A percentile compares a stretch with the other conserved stretches of the same genome.
Evolutionary conservation across 2,329 filamentous ascomycete genomes (phyloP).

Genomic region (Aspergillus oerlinghausenensis): DNA sequence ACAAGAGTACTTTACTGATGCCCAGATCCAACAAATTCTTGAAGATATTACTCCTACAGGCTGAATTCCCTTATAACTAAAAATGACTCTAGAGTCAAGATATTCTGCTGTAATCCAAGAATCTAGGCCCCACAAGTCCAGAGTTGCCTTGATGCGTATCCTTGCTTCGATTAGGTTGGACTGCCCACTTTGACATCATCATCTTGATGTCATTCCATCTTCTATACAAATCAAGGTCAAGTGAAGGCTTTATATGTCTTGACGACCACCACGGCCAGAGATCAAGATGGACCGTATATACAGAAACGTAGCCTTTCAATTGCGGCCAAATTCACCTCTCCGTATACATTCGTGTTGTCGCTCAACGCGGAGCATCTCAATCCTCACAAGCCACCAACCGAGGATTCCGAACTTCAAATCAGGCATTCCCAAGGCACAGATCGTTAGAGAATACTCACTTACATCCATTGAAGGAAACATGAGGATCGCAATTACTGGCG

Average conservation of each 20-base stretch:
- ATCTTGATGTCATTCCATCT: not conserved
- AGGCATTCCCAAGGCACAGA: not conserved
- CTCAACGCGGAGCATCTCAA: too few relatives aligned
- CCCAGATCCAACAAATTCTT: too few relatives aligned
- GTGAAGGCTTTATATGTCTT: not conserved
- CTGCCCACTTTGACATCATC: not conserved
- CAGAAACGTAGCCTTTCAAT: too few relatives aligned
- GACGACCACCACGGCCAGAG: not conserved
- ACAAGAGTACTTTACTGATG: too few relatives aligned
- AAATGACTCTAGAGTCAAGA: not conserved
- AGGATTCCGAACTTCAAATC: too few relatives aligned
- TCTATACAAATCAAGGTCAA: not conserved
- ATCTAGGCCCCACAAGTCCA: not conserved
- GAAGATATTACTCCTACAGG: too few relatives aligned
- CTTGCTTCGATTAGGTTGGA: not conserved
- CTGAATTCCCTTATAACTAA: not conserved
- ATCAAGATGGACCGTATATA: too few relatives aligned
- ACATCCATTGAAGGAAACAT: conserved; percentile 6
- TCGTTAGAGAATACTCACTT: not conserved
- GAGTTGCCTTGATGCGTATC: not conserved
- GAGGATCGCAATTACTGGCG: conserved; percentile 42
- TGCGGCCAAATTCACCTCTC: too few relatives aligned
- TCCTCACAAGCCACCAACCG: too few relatives aligned
- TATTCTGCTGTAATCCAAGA: not conserved
- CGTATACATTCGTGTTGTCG: too few relatives aligned